These are phyloP conservation scores for Histomonas meleagridis DNA, from an alignment of 208 protist species.

Conservation along the genomic window DNA sequence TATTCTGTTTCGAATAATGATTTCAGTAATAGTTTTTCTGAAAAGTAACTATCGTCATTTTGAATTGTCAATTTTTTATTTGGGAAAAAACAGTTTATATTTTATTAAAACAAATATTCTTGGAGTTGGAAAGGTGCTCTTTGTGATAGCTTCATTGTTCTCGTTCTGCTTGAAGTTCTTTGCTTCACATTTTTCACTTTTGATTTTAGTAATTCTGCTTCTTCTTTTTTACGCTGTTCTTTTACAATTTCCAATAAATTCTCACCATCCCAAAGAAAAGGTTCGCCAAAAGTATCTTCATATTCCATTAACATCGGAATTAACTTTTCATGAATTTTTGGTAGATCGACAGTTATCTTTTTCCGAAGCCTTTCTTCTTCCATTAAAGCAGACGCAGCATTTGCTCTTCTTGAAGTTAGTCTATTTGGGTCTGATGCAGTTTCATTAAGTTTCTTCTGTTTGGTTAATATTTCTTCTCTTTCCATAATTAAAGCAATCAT, in stretches of 20 bases:
- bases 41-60: too few species aligned
- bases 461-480: not conserved
- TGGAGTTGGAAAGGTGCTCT: not conserved
- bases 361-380: not conserved
- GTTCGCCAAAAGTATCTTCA: constrained; percentile 27
- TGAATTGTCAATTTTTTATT: too few species aligned
- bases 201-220: not conserved
- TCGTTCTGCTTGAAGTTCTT: too few species aligned
- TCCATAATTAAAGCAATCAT: not conserved
- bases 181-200: not conserved
- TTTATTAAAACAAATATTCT: not conserved
- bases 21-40: too few species aligned
- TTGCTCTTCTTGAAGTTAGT: not conserved
- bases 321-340: not conserved
- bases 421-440: not conserved
- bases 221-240: not conserved
- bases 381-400: not conserved
- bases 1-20: too few species aligned
- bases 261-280: not conserved
- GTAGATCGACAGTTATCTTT: not conserved
- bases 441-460: not conserved
- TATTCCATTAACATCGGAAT: not conserved
- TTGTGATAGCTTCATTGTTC: too few species aligned
- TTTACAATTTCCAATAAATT: not conserved
- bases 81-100: too few species aligned